Conservation (phyloP, 176 grass and related monocot genomes). For the Otatea glauca region DNA sequence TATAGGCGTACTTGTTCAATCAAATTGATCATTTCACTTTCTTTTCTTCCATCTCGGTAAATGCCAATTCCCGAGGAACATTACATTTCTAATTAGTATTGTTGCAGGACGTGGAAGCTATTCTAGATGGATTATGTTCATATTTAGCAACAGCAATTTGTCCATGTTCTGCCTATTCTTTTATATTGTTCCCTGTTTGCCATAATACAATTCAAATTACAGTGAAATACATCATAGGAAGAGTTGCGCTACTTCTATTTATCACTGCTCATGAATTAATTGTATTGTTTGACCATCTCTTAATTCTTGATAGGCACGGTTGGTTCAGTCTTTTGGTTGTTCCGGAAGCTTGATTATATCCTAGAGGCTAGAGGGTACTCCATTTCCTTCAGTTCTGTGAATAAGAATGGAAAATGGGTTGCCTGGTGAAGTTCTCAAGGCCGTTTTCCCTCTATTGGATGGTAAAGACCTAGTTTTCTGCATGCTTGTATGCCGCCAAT, state of each 20-base stretch:
- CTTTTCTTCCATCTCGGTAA: neutral
- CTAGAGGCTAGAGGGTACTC: conserved; percentile 16
- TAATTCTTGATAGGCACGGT: conserved; percentile 7
- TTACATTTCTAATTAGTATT: conserved; percentile 32
- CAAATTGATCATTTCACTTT: neutral
- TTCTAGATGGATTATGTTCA: neutral
- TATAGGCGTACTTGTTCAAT: conserved; percentile 2
- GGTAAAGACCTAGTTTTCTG: conserved; percentile 71
- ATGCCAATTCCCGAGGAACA: neutral
- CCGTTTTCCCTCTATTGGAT: conserved; percentile 67
- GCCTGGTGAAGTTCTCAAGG: conserved; percentile 66
- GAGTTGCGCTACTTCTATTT: neutral
- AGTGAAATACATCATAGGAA: neutral
- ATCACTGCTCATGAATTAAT: neutral
- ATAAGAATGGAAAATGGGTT: conserved; percentile 65
- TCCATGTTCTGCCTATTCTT: conserved; percentile 10
- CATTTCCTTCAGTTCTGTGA: conserved; percentile 26
- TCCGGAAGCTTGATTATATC: conserved; percentile 25
- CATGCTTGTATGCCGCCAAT: conserved; percentile 80
- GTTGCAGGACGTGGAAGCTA: neutral
- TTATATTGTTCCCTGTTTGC: neutral
- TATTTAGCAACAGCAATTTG: neutral
- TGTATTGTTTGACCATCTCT: conserved; percentile 5
- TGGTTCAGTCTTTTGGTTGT: conserved; percentile 24
- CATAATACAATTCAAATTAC: conserved; percentile 32